Conservation (phyloP, 306 rosid species). For the Citrullus amarus region DNA sequence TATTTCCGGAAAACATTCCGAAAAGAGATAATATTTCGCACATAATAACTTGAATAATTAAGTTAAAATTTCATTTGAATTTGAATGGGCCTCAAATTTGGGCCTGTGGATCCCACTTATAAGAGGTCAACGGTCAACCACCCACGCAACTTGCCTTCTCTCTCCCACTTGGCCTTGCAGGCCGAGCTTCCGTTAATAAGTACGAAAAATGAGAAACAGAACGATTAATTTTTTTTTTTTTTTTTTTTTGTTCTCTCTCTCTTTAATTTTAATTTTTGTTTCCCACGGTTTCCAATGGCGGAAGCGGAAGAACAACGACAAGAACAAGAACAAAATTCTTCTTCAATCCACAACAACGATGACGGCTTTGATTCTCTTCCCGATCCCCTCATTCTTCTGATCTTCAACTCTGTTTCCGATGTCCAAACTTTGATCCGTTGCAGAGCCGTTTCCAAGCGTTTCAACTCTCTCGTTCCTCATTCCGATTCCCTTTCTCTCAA, state of each 20-base stretch:
- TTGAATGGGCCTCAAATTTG: background rate
- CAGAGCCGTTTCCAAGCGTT: slow-evolving; percentile 29
- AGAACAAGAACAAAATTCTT: background rate
- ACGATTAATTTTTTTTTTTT: background rate
- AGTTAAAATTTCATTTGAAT: no score
- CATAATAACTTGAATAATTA: no score
- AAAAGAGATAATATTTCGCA: background rate
- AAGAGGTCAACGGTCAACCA: slow-evolving; percentile 12
- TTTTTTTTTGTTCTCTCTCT: background rate
- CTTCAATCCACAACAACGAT: background rate
- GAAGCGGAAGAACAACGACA: background rate
- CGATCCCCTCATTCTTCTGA: slow-evolving; percentile 28
- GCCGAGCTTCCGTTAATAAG: background rate
- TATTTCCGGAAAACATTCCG: no score
- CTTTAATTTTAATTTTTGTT: no score
- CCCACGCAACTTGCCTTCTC: background rate
- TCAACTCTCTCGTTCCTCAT: slow-evolving; percentile 38
- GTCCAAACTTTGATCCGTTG: slow-evolving; percentile 33
- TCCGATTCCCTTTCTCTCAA: slow-evolving; percentile 23
- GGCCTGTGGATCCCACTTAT: background rate
- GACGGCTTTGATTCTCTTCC: slow-evolving; percentile 33
- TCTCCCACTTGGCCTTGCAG: background rate
- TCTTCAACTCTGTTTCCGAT: slow-evolving; percentile 36
- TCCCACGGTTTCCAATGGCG: background rate
- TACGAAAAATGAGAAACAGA: background rate